Base-by-base conservation (phyloP, 768 basidiomycete species). In the Exsudoporus frostii region DNA sequence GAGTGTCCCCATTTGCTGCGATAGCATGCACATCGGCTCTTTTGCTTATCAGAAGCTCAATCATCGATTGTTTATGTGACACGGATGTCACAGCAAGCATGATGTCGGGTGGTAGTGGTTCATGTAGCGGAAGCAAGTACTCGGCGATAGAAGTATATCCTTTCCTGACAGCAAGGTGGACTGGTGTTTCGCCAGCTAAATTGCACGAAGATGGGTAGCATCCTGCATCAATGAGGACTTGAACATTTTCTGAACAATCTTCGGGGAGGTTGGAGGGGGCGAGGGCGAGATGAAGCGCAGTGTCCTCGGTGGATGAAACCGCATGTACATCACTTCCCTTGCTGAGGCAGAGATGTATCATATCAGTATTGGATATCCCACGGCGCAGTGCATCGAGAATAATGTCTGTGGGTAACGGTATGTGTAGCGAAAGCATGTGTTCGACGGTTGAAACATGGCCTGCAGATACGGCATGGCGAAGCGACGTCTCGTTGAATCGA, bases 171-270 rank as follows among this genome's bases (percentile, higher is more conserved):
- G 53, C 58, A n/a, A 34, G 25, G 11, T 51, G 47, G 0, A 60
- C 32, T 0, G 50, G 22, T 1, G 50, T 55, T 19, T 42, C 8
- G 2, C 47, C 44, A n/a, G 11, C 17, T 1, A 30, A 19, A 10
- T 60, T 49, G 9, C 5, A 6, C 2, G 6, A 2, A n/a, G 41
- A 45, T 11, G 51, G 42, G 20, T 49, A n/a, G 22, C 60, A 57
- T 10, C 60, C 60, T 0, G 60, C 55, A 30, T 45, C 34, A 3
- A 50, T 5, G 11, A 61, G 50, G 22, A 47, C 20, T 37, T 41
- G 37, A 14, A 40, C 11, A 3, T 2, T 15, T 29, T 40, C 34
- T 2, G 44, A 13, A 13, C 13, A 5, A 5, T 36, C 48, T 36
- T 50, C 36, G 1, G 27, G 10, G 27, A n/a, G n/a, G 19, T 5